Base-by-base conservation (phyloP, 192 early-diverging fungal genomes). In the Backusella psychrophila region DNA sequence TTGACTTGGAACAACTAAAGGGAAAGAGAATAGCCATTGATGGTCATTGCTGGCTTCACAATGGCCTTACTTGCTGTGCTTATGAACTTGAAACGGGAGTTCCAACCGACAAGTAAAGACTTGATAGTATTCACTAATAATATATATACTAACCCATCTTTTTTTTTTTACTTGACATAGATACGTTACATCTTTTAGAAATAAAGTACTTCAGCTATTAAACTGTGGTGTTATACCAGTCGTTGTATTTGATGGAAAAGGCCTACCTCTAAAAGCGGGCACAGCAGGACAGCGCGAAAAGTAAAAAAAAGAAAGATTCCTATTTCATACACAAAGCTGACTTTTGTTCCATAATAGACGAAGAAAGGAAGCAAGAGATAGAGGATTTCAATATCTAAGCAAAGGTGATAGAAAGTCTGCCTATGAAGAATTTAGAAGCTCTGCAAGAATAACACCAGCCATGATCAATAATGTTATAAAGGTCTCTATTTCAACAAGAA, bases 1-100 rank as follows among this genome's bases (percentile, higher is more conserved):
- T 94, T 14, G 90, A 93, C 71, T 77, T 99, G 11, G 79, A 81
- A 23, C 89, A 96, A 67, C 92, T 93, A 73, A 83, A 85, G 14
- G 94, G 94, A 9, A 80, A 84, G 46, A 88, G 85, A 15, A 84
- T 99, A 0, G 98, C 91, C 1, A 89, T 99, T 11, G 98, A 99
- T 82, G 94, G 93, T 1, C 97, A 99, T 80, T 93, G 95, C 4
- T 99, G 98, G 98, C 92, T 99, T 14, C 95, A 98, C 84, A 87
- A 89, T 53, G 97, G 93, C 15, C 94, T 94, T 5, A 93, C 94
- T 71, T 77, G 91, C 3, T 99, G 98, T 74, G 94, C 95, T 0
- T 75, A 87, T 21, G 96, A 99, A 12, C 84, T 99, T 6, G 89
- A 87, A 21, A 82, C 88, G 14, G 90, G 87, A 31, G 75, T 87